Percentiles rank a stretch among this genome's conserved stretches.
These are phyloP conservation scores for Pythium periplocum DNA, from an alignment of 352 stramenopile genomes.

Conservation along the genomic window DNA sequence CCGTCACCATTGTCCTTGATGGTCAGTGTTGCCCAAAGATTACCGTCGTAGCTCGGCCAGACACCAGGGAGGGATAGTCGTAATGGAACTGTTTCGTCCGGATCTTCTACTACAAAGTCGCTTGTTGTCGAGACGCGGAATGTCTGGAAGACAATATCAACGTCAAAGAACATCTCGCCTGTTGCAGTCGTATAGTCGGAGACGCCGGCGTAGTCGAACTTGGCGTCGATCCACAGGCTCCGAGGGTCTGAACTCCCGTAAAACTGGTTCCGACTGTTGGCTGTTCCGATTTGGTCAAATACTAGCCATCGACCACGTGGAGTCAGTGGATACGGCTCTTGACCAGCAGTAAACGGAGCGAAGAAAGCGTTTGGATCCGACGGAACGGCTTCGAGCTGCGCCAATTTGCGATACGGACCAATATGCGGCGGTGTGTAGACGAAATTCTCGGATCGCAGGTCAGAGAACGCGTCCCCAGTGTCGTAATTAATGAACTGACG, in stretches of 20 bases:
- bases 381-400: constrained; percentile 53
- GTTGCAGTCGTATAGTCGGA: constrained; percentile 85
- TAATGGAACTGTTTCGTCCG: constrained; percentile 88
- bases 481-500: constrained; percentile 67
- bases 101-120: constrained; percentile 88
- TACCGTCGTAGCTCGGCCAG: constrained; percentile 85
- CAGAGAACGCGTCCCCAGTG: constrained; percentile 67
- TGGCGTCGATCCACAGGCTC: constrained; percentile 67
- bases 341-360: constrained; percentile 43
- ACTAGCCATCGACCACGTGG: constrained; percentile 48
- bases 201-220: constrained; percentile 87
- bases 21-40: constrained; percentile 81
- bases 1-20: constrained; percentile 92
- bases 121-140: constrained; percentile 85
- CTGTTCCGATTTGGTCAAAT: constrained; percentile 70
- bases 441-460: constrained; percentile 43
- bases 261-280: constrained; percentile 84
- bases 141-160: constrained; percentile 32
- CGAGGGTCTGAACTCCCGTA: constrained; percentile 85
- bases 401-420: constrained; percentile 57
- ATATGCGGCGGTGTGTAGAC: constrained; percentile 34
- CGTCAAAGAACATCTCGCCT: constrained; percentile 63
- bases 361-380: constrained; percentile 40
- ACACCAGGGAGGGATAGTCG: constrained; percentile 90
- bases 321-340: constrained; percentile 77